phyloP scores from a whole-genome alignment of 139 green algal species.

The Volvox reticuliferus region DNA sequence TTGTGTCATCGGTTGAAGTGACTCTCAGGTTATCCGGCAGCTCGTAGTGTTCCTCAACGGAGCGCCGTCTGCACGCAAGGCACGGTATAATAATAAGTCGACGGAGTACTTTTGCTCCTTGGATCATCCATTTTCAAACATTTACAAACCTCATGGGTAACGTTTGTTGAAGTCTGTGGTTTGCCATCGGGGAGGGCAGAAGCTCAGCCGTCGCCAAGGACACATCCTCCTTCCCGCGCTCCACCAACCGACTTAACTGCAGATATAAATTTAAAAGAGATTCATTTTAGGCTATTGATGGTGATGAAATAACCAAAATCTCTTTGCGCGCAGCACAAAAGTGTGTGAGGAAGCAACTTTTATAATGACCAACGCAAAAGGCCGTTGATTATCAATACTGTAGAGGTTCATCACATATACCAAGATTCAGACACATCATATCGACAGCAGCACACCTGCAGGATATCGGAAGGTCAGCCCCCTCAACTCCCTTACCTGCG shows the following conservation, averaged over 20 bases:
- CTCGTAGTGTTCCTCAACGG: neutral
- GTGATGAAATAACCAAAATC: neutral
- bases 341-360: neutral
- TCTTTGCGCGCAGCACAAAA: no score
- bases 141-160: neutral
- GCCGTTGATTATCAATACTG: neutral
- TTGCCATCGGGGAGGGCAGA: constrained; percentile 1
- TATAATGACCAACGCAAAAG: neutral
- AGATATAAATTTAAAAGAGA: neutral
- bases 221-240: neutral
- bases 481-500: neutral
- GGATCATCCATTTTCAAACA: no score
- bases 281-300: neutral
- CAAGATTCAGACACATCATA: neutral
- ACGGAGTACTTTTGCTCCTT: neutral
- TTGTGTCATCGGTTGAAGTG: neutral
- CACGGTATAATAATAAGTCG: neutral
- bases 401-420: neutral
- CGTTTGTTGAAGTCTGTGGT: neutral
- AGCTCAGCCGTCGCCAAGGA: neutral
- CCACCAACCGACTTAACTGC: constrained; percentile 10
- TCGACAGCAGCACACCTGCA: neutral
- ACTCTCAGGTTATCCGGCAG: constrained; percentile 15
- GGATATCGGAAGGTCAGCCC: neutral
- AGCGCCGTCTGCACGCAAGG: constrained; percentile 1